Conservation (phyloP, 2,329 filamentous ascomycete genomes). For the Penicillium hordei region DNA sequence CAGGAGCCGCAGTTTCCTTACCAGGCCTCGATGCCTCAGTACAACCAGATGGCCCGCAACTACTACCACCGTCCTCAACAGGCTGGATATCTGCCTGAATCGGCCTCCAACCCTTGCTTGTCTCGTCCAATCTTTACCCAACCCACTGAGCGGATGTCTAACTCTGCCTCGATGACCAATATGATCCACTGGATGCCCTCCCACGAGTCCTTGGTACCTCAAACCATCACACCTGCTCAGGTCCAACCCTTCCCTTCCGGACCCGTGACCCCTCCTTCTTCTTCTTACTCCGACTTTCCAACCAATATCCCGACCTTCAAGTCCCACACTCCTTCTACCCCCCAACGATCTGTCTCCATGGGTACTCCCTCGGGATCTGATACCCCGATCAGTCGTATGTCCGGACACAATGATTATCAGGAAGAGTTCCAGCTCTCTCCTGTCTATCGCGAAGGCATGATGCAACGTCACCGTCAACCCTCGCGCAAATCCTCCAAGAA, state of each 20-base stretch:
- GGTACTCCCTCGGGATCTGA: conserved; percentile 37
- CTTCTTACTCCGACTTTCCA: conserved; percentile 41
- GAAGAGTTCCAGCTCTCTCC: conserved; percentile 39
- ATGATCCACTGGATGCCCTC: conserved; percentile 40
- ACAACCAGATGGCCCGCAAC: conserved; percentile 37
- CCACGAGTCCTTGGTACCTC: conserved; percentile 34
- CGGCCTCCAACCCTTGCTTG: conserved; percentile 40
- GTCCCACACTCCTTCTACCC: conserved; percentile 39
- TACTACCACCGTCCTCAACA: conserved; percentile 36
- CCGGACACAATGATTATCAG: conserved; percentile 36
- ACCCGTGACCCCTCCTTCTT: conserved; percentile 39
- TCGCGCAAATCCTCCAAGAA: conserved; percentile 41
- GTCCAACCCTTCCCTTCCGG: conserved; percentile 26
- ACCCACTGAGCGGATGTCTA: conserved; percentile 32
- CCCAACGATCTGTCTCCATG: conserved; percentile 37
- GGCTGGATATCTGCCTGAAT: conserved; percentile 38
- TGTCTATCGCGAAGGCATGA: conserved; percentile 32
- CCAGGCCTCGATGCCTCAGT: conserved; percentile 37
- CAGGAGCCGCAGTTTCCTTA: conserved; percentile 36
- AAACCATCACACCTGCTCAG: conserved; percentile 40
- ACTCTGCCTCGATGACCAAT: conserved; percentile 40
- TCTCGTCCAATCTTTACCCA: conserved; percentile 42
- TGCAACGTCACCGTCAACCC: conserved; percentile 33
- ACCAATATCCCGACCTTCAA: conserved; percentile 36
- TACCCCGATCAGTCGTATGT: conserved; percentile 38